A percentile compares a stretch with the other conserved stretches of the same genome.
Evolutionary conservation across 768 basidiomycete genomes (phyloP).

Genomic region (Collybia nuda): DNA sequence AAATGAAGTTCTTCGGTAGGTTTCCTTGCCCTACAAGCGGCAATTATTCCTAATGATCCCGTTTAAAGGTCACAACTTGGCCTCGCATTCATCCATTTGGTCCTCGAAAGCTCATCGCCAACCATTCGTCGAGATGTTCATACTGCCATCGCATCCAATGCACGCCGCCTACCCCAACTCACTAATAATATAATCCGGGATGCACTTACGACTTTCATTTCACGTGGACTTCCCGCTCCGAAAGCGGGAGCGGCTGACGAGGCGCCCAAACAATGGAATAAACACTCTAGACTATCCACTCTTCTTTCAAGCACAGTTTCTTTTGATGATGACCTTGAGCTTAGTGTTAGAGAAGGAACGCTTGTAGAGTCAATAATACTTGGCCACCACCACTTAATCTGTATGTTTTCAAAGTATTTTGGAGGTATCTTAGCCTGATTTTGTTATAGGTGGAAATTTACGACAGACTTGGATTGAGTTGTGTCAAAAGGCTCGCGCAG

Average conservation of each 20-base stretch:
- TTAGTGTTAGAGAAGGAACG: slow-evolving; percentile 38
- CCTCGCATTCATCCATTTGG: slow-evolving; percentile 65
- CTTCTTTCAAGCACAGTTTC: slow-evolving; percentile 53
- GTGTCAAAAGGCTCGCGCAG: slow-evolving; percentile 64
- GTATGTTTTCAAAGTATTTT: slow-evolving; percentile 37
- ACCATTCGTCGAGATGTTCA: slow-evolving; percentile 52
- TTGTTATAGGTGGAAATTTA: slow-evolving; percentile 38
- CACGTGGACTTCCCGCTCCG: slow-evolving; percentile 28
- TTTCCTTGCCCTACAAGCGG: slow-evolving; percentile 15
- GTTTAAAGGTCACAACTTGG: slow-evolving; percentile 58
- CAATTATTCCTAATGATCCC: slow-evolving; percentile 1
- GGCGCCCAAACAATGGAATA: slow-evolving; percentile 35
- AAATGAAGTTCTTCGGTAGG: slow-evolving; percentile 58
- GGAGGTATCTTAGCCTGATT: background rate
- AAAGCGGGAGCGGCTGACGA: slow-evolving; percentile 28
- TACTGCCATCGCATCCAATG: slow-evolving; percentile 37
- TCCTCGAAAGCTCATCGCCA: slow-evolving; percentile 55
- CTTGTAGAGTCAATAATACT: slow-evolving; percentile 61
- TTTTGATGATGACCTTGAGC: slow-evolving; percentile 43
- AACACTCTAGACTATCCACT: slow-evolving; percentile 50
- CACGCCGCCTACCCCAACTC: slow-evolving; percentile 42
- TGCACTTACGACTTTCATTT: slow-evolving; percentile 49
- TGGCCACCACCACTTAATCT: slow-evolving; percentile 68
- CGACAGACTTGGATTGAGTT: slow-evolving; percentile 81
- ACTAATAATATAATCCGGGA: slow-evolving; percentile 57